A percentile compares a stretch with the other conserved stretches of the same genome.
These are phyloP conservation scores for Vaccinium darrowii DNA, from an alignment of 148 eudicot genomes.

Conservation along the genomic window DNA sequence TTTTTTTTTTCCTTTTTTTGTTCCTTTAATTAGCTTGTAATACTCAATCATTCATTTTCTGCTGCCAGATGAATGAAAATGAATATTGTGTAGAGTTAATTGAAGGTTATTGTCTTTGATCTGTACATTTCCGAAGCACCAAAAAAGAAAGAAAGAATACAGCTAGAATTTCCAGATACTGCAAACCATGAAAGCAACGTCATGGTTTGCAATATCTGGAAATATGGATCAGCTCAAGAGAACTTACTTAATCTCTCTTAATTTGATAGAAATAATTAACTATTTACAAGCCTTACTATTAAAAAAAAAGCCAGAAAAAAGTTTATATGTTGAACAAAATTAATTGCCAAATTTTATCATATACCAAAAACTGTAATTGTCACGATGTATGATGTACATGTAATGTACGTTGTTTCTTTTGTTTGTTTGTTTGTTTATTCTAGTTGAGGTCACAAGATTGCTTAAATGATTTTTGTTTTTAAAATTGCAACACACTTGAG, in stretches of 20 bases:
- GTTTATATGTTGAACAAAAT: background rate
- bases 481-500: too few relatives aligned
- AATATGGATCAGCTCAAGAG: too few relatives aligned
- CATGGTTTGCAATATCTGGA: too few relatives aligned
- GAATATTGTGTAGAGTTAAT: background rate
- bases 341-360: too few relatives aligned
- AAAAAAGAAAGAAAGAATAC: background rate
- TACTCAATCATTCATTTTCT: background rate
- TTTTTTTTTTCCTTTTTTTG: background rate
- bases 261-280: background rate
- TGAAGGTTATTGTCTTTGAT: background rate
- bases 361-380: too few relatives aligned
- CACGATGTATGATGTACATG: too few relatives aligned
- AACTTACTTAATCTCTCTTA: background rate
- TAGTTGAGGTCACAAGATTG: background rate
- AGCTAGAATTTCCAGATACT: background rate
- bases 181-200: background rate
- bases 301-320: background rate
- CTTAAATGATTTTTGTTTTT: background rate
- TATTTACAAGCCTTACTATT: too few relatives aligned
- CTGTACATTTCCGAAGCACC: background rate
- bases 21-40: background rate
- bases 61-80: background rate
- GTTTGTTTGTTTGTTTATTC: background rate
- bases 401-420: background rate